Conservation (phyloP, 2,329 filamentous ascomycete species). For the Nemania sp. region DNA sequence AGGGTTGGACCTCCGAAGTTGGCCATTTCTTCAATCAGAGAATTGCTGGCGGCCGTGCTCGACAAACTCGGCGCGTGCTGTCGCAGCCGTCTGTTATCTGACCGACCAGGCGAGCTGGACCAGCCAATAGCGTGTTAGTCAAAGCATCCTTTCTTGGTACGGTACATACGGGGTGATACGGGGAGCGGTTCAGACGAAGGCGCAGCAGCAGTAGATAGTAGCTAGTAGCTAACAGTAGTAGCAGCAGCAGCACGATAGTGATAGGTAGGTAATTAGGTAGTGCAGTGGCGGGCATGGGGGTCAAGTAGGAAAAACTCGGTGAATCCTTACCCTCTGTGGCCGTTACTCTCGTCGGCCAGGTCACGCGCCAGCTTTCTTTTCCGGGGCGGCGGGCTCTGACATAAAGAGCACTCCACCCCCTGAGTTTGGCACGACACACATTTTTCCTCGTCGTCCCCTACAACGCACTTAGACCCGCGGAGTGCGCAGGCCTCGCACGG, state of each 20-base stretch:
- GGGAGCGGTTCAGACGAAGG: constrained; percentile 40
- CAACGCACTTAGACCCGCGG: constrained; percentile 80
- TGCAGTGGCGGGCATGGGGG: constrained; percentile 49
- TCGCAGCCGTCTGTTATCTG: constrained; percentile 65
- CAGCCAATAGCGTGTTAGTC: constrained; percentile 64
- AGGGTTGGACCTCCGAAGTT: constrained; percentile 75
- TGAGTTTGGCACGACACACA: constrained; percentile 84
- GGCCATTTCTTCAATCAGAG: constrained; percentile 76
- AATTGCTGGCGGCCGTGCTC: constrained; percentile 71
- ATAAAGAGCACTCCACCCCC: constrained; percentile 82
- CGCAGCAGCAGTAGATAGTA: constrained; percentile 36
- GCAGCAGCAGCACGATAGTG: no score
- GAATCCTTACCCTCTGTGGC: constrained; percentile 76
- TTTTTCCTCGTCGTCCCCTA: constrained; percentile 76
- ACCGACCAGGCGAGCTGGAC: constrained; percentile 68
- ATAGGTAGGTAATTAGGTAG: constrained; percentile 36
- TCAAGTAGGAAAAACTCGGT: constrained; percentile 46
- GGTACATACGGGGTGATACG: no score
- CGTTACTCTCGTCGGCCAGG: constrained; percentile 68
- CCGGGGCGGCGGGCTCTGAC: constrained; percentile 79
- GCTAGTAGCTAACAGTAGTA: no score
- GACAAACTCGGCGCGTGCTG: constrained; percentile 70
- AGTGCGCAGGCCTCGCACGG: constrained; percentile 80
- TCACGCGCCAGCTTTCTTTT: constrained; percentile 82
- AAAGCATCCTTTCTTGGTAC: constrained; percentile 45